Evolutionary conservation across 2,329 filamentous ascomycete species (phyloP).

Genomic region (Xylaria multiplex): DNA sequence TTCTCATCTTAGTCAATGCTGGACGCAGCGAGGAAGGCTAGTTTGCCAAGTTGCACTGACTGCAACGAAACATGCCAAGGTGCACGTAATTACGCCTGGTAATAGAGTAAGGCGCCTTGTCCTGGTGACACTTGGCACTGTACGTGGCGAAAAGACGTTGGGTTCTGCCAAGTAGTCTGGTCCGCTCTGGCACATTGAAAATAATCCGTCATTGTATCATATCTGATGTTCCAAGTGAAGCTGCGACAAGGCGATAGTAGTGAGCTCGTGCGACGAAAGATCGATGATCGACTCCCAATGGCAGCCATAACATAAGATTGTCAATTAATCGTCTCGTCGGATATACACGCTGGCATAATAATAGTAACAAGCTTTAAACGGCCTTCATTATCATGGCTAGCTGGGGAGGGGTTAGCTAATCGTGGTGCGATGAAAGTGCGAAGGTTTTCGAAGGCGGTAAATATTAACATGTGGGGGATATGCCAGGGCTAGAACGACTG

Average conservation of each 20-base stretch:
- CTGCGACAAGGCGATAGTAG: not conserved
- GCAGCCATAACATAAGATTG: not conserved
- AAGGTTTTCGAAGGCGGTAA: no score
- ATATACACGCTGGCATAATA: constrained; percentile 8
- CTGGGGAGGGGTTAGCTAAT: not conserved
- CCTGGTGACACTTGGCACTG: constrained; percentile 5
- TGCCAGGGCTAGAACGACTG: no score
- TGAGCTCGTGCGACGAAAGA: not conserved
- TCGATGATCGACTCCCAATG: constrained; percentile 3
- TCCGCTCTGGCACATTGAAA: constrained; percentile 5
- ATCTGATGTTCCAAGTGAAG: constrained; percentile 6
- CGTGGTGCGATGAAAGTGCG: no score
- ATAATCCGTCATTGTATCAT: not conserved
- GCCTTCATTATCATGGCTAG: not conserved
- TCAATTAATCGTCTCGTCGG: not conserved
- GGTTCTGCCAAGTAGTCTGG: constrained; percentile 9
- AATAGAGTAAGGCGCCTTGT: constrained; percentile 10
- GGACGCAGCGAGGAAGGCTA: not conserved
- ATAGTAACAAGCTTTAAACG: constrained; percentile 3
- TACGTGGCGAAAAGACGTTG: not conserved
- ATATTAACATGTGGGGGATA: no score
- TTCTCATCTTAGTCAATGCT: constrained; percentile 5
- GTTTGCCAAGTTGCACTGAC: constrained; percentile 6
- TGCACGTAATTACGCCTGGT: constrained; percentile 2
- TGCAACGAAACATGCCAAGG: constrained; percentile 25